phyloP scores from a whole-genome alignment of 345 rosid species.

The Salix koriyanagi region DNA sequence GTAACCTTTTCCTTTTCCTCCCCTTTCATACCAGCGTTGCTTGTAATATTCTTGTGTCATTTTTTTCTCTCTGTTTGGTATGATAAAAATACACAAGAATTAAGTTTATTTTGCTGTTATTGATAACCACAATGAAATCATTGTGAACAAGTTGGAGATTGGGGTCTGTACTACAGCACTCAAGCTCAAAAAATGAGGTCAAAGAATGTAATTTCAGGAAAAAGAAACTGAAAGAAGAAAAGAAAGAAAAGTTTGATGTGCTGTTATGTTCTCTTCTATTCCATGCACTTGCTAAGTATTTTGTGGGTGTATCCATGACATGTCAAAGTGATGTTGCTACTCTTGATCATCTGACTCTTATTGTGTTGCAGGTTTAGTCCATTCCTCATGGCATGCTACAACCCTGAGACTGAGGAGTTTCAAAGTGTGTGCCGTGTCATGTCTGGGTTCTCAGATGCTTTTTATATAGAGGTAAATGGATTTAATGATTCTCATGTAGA shows the following conservation, averaged over 20 bases:
- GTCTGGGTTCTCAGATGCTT: constrained; percentile 87
- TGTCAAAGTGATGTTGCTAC: neutral
- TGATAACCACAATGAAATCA: too few relatives aligned
- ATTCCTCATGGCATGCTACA: constrained; percentile 87
- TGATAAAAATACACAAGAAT: neutral
- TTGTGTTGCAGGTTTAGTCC: constrained; percentile 70
- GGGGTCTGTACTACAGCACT: too few relatives aligned
- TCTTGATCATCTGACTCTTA: neutral
- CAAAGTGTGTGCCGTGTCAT: constrained; percentile 88
- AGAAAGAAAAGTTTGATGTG: too few relatives aligned
- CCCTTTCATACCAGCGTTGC: neutral
- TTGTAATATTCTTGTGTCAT: neutral
- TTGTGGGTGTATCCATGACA: neutral
- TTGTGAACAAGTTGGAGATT: too few relatives aligned
- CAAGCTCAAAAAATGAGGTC: too few relatives aligned
- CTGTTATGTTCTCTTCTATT: too few relatives aligned
- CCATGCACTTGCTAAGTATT: neutral
- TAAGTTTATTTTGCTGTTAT: neutral
- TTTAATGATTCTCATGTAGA: neutral
- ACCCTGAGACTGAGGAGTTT: constrained; percentile 73
- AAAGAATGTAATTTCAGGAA: too few relatives aligned
- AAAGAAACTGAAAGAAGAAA: too few relatives aligned
- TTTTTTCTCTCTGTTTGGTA: neutral
- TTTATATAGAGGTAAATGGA: constrained; percentile 63
- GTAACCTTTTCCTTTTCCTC: neutral